phyloP scores from a whole-genome alignment of 371 early-diverging fungal genomes.

The Syncephalastrum contaminatum region DNA sequence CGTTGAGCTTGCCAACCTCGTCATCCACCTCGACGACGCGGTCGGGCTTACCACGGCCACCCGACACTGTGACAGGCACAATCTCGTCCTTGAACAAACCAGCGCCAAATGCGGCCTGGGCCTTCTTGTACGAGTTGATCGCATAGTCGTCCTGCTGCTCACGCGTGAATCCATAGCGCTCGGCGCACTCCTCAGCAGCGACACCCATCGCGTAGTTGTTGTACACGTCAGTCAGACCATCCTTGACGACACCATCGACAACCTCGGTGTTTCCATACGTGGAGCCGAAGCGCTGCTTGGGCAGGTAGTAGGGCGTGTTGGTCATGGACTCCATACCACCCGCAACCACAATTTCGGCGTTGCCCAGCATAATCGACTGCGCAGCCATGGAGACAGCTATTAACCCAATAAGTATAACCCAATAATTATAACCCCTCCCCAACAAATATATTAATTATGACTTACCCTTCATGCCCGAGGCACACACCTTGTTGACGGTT shows the following conservation, averaged over 20 bases:
- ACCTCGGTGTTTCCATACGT: slow-evolving; percentile 85
- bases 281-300: slow-evolving; percentile 77
- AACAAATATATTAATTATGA: slow-evolving; percentile 3
- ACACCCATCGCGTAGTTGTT: slow-evolving; percentile 88
- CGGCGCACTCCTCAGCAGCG: slow-evolving; percentile 92
- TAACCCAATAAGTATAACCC: no score
- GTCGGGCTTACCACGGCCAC: slow-evolving; percentile 84
- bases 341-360: slow-evolving; percentile 83
- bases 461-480: slow-evolving; percentile 91
- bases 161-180: slow-evolving; percentile 76
- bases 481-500: slow-evolving; percentile 98
- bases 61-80: slow-evolving; percentile 80
- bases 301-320: slow-evolving; percentile 92
- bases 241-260: slow-evolving; percentile 87
- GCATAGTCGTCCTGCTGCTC: slow-evolving; percentile 91
- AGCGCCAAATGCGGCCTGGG: slow-evolving; percentile 76
- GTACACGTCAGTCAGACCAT: slow-evolving; percentile 94
- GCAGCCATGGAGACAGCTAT: slow-evolving; percentile 82
- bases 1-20: slow-evolving; percentile 69
- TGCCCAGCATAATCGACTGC: slow-evolving; percentile 81
- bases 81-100: slow-evolving; percentile 87
- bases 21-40: slow-evolving; percentile 80
- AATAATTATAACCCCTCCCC: no score
- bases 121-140: slow-evolving; percentile 82
- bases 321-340: slow-evolving; percentile 98